Base-by-base conservation (phyloP, 1,284 basidiomycete species). In the Ceratobasidium sp. region DNA sequence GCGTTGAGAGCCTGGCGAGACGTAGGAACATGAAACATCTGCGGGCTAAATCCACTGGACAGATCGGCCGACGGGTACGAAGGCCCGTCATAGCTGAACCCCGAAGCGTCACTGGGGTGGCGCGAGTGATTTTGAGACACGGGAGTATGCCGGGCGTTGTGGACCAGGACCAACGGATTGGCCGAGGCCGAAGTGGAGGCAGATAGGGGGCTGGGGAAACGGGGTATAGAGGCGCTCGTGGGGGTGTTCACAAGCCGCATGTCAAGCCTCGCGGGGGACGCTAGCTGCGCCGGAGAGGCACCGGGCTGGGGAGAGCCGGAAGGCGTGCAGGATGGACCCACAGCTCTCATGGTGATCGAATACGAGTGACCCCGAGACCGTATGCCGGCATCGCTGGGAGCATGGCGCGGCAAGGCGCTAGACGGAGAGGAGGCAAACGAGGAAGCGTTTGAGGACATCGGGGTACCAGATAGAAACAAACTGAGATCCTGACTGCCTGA, bases 101-200 rank as follows among this genome's bases (percentile, higher is more conserved):
- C 68, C 17, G 68, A 71, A 61, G 68, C 68, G 44, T 71, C 68
- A 29, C 68, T 71, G n/a, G 68, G 68, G 54, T 71, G 68, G 56
- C 68, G 68, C 56, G 68, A 71, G 56, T 71, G 68, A 54, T 44
- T 71, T 71, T 71, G 68, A 32, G 68, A 71, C 46, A 71, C 43
- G 25, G 68, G 68, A 40, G 54, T 57, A 15, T 59, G 44, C 34
- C 68, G 54, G 11, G 68, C 40, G 56, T 61, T 71, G 46, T 71
- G 52, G 22, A 49, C 19, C 68, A 71, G 54, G 43, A 61, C 68
- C 68, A 71, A 71, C 54, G 54, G 44, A 25, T 61, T 71, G 17
- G 52, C 68, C n/a, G 68, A 71, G 54, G 56, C 68, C 68, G 68
- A 61, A 29, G 68, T 71, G 40, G 68, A 71, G 6, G 68, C 54